These are phyloP conservation scores for Calocybe cyanea DNA, from an alignment of 768 basidiomycete genomes.

Conservation along the genomic window DNA sequence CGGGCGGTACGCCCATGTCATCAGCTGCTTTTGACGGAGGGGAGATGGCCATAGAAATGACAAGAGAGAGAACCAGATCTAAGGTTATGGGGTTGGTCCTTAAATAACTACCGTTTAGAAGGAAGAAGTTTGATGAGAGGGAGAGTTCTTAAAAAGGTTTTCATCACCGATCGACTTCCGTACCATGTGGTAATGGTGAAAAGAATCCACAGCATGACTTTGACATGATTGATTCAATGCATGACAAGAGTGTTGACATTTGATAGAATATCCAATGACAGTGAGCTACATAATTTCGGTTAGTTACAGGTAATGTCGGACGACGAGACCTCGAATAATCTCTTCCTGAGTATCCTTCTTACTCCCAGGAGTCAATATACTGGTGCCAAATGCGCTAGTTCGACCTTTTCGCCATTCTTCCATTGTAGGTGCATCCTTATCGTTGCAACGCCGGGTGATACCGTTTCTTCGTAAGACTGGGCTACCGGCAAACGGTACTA, in stretches of 20 bases:
- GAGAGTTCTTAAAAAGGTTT: no score
- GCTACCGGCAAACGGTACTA: slow-evolving; percentile 35
- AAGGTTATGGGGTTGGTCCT: neutral
- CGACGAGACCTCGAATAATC: slow-evolving; percentile 37
- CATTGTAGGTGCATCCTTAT: slow-evolving; percentile 36
- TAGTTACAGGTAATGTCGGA: slow-evolving; percentile 35
- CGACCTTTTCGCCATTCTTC: slow-evolving; percentile 35
- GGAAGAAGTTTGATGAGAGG: neutral
- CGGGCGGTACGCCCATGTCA: neutral
- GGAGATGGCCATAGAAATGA: neutral
- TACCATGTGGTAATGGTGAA: no score
- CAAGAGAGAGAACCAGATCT: no score
- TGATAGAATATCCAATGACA: neutral
- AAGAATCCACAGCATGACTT: no score
- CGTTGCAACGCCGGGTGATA: slow-evolving; percentile 26
- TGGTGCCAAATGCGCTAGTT: slow-evolving; percentile 35
- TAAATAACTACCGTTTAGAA: neutral
- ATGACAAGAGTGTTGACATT: neutral
- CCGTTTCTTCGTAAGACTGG: slow-evolving; percentile 36
- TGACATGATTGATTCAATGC: no score
- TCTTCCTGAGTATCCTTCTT: slow-evolving; percentile 42
- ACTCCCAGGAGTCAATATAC: slow-evolving; percentile 22
- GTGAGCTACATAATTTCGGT: neutral
- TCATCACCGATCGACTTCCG: no score
- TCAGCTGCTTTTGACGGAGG: neutral